phyloP scores from a whole-genome alignment of 1,284 basidiomycete genomes.

The Fomitopsis pinicola region DNA sequence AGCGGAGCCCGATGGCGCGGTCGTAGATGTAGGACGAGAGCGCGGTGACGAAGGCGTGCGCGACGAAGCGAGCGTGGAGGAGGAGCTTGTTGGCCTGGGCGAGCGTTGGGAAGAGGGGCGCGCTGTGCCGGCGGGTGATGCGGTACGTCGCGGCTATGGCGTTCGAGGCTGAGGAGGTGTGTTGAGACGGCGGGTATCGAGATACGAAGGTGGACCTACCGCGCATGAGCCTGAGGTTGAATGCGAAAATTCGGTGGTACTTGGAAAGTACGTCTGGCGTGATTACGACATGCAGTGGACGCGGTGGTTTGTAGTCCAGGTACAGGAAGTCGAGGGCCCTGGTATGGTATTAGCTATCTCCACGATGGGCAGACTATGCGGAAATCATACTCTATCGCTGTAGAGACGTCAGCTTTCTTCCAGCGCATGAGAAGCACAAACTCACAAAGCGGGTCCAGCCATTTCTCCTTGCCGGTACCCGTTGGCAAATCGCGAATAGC shows the following conservation, averaged over 20 bases:
- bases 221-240: constrained; percentile 73
- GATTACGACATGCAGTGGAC: constrained; percentile 66
- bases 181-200: not conserved
- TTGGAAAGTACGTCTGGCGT: constrained; percentile 70
- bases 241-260: constrained; percentile 78
- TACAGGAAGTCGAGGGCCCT: constrained; percentile 86
- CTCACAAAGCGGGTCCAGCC: constrained; percentile 76
- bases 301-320: constrained; percentile 80
- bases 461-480: constrained; percentile 62
- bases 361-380: not conserved
- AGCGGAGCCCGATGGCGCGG: constrained; percentile 71
- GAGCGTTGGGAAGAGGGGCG: constrained; percentile 59
- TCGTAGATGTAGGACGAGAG: constrained; percentile 73
- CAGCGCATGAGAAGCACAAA: not conserved
- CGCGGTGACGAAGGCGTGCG: constrained; percentile 62
- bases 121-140: constrained; percentile 40
- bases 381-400: constrained; percentile 58
- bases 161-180: constrained; percentile 52
- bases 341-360: constrained; percentile 9
- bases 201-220: constrained; percentile 37
- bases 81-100: constrained; percentile 47
- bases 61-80: constrained; percentile 67
- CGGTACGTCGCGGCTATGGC: constrained; percentile 66
- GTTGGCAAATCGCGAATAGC: constrained; percentile 69
- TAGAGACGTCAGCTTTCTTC: not conserved